Evolutionary conservation across 495 filamentous ascomycete species (phyloP).

Genomic region (Massariosphaeria phaeospora): DNA sequence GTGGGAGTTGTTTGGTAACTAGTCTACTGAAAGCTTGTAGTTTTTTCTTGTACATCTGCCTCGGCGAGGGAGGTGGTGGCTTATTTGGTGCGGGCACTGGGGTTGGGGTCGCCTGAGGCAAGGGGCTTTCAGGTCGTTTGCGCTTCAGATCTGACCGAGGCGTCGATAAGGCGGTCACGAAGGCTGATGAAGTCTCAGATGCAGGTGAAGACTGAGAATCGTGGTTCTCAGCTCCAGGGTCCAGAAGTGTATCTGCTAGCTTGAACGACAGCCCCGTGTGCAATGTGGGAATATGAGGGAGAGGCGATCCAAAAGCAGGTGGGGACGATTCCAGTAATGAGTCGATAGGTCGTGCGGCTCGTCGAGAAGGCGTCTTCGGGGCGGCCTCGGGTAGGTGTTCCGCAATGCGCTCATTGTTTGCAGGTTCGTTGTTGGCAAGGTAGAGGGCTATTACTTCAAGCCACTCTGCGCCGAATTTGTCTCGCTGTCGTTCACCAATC

Average conservation of each 20-base stretch:
- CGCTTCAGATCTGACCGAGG: conserved; percentile 13
- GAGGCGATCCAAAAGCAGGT: conserved; percentile 9
- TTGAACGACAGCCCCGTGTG: conserved; percentile 23
- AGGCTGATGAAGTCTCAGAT: background rate
- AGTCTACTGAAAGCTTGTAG: conserved; percentile 13
- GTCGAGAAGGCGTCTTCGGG: background rate
- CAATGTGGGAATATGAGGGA: conserved; percentile 5
- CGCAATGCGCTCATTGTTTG: background rate
- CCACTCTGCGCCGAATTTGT: conserved; percentile 20
- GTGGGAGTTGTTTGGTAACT: background rate
- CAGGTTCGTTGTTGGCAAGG: background rate
- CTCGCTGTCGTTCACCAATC: background rate
- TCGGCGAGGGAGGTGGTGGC: background rate
- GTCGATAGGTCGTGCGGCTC: background rate
- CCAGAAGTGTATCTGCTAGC: conserved; percentile 3
- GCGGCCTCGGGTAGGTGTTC: background rate
- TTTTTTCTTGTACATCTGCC: background rate
- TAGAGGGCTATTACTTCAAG: conserved; percentile 11
- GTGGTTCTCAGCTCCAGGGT: background rate
- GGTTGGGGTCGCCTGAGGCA: background rate
- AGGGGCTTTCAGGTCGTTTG: conserved; percentile 2
- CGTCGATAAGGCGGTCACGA: background rate
- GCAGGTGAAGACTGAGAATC: background rate
- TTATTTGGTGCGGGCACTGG: background rate
- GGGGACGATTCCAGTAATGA: conserved; percentile 5